phyloP scores from a whole-genome alignment of 2,329 filamentous ascomycete species.

The Neofusicoccum ribis region DNA sequence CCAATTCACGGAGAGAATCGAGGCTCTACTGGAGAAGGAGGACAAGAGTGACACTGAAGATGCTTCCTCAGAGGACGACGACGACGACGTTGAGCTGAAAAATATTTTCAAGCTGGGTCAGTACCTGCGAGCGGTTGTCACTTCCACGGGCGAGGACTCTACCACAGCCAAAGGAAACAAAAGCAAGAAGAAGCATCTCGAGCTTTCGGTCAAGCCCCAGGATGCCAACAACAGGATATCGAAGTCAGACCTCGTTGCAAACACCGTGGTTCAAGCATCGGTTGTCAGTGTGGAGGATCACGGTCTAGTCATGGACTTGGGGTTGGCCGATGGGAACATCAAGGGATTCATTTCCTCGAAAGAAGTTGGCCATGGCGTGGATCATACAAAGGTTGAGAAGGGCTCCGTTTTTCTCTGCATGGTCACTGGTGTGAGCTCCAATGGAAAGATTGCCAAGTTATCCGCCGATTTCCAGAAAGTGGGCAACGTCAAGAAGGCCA shows the following conservation, averaged over 20 bases:
- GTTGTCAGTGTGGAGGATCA: constrained; percentile 94
- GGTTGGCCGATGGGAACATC: constrained; percentile 66
- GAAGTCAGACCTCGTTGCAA: constrained; percentile 70
- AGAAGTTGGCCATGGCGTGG: constrained; percentile 68
- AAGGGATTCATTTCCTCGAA: constrained; percentile 84
- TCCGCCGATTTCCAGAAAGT: constrained; percentile 71
- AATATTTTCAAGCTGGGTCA: constrained; percentile 80
- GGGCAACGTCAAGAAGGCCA: constrained; percentile 65
- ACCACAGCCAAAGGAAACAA: constrained; percentile 40
- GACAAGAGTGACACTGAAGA: constrained; percentile 58
- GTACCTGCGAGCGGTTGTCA: constrained; percentile 81
- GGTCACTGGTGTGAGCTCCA: constrained; percentile 71
- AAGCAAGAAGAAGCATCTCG: constrained; percentile 77
- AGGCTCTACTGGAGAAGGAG: constrained; percentile 63
- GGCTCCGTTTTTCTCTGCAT: constrained; percentile 84
- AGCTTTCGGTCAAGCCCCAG: constrained; percentile 79
- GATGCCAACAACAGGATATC: constrained; percentile 75
- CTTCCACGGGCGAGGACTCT: constrained; percentile 72
- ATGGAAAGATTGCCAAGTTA: constrained; percentile 83
- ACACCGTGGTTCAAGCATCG: constrained; percentile 81
- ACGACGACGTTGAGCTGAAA: constrained; percentile 68
- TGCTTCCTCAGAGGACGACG: constrained; percentile 49
- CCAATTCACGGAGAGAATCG: constrained; percentile 71
- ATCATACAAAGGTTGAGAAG: constrained; percentile 70
- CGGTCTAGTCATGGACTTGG: constrained; percentile 89